Percentiles rank a stretch among this genome's conserved stretches.
Evolutionary conservation across 2,329 filamentous ascomycete species (phyloP).

Genomic region (Polychaeton citri): DNA sequence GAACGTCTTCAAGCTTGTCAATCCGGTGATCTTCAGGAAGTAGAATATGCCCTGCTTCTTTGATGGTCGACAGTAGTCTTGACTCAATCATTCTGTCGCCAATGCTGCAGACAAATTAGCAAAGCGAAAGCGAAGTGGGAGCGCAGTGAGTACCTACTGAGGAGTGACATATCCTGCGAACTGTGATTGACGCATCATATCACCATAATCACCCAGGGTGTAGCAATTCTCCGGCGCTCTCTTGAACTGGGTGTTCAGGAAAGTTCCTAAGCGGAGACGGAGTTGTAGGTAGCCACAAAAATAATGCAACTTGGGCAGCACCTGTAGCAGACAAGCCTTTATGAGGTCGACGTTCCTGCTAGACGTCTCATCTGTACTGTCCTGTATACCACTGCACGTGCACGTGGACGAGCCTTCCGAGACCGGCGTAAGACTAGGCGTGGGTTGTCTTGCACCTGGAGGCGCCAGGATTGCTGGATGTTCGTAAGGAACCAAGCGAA

Average conservation of each 20-base stretch:
- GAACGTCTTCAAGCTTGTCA: constrained; percentile 11
- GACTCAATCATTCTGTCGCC: constrained; percentile 10
- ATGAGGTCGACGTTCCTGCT: too few species aligned
- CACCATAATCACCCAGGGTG: constrained; percentile 18
- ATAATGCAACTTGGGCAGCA: too few species aligned
- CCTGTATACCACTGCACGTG: too few species aligned
- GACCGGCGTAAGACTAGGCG: too few species aligned
- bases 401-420: too few species aligned
- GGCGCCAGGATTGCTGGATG: too few species aligned
- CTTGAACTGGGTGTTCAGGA: constrained; percentile 15
- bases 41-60: constrained; percentile 10
- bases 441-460: too few species aligned
- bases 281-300: constrained; percentile 21
- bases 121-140: too few species aligned
- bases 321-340: too few species aligned
- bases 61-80: constrained; percentile 8
- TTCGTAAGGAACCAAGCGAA: constrained; percentile 9
- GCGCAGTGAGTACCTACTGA: too few species aligned
- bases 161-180: constrained; percentile 17
- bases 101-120: too few species aligned
- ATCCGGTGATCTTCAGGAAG: constrained; percentile 10
- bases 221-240: constrained; percentile 10
- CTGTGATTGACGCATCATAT: constrained; percentile 17
- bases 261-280: constrained; percentile 23
- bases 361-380: too few species aligned